Conservation (phyloP, 257 asterid genomes). For the Penstemon newberryi region DNA sequence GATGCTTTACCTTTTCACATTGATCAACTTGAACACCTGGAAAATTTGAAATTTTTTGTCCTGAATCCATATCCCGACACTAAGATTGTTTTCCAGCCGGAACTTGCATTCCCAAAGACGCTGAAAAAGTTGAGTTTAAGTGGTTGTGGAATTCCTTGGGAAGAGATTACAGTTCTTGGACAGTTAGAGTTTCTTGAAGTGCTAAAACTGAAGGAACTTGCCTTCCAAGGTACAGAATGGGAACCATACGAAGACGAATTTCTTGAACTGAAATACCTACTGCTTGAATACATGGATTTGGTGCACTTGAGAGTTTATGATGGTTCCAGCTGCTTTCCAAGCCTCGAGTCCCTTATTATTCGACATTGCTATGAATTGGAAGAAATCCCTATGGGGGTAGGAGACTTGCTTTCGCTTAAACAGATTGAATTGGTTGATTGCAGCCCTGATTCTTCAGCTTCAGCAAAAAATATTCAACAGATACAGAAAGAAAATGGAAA, state of each 20-base stretch:
- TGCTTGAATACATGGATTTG: conserved; percentile 1
- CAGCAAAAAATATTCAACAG: background rate
- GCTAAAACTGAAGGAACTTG: conserved; percentile 29
- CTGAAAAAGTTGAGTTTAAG: conserved; percentile 26
- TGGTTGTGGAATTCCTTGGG: conserved; percentile 34
- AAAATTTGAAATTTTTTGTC: conserved; percentile 31
- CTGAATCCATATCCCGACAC: conserved; percentile 28
- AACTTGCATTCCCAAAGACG: conserved; percentile 16
- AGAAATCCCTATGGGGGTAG: conserved; percentile 18
- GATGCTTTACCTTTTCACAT: background rate
- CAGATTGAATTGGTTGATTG: conserved; percentile 28
- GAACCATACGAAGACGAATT: background rate
- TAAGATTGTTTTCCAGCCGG: conserved; percentile 8
- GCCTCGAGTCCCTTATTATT: background rate
- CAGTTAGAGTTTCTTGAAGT: conserved; percentile 23
- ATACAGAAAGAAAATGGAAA: background rate
- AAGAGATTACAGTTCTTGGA: conserved; percentile 16
- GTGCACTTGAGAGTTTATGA: background rate
- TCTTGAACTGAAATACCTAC: conserved; percentile 22
- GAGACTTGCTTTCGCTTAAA: background rate
- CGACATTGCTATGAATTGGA: conserved; percentile 9
- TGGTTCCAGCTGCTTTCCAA: background rate
- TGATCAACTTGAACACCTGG: conserved; percentile 27
- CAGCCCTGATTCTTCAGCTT: conserved; percentile 18
- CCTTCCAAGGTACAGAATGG: conserved; percentile 31